These are phyloP conservation scores for Westerdykella ornata DNA, from an alignment of 2,329 filamentous ascomycete genomes.

Conservation along the genomic window DNA sequence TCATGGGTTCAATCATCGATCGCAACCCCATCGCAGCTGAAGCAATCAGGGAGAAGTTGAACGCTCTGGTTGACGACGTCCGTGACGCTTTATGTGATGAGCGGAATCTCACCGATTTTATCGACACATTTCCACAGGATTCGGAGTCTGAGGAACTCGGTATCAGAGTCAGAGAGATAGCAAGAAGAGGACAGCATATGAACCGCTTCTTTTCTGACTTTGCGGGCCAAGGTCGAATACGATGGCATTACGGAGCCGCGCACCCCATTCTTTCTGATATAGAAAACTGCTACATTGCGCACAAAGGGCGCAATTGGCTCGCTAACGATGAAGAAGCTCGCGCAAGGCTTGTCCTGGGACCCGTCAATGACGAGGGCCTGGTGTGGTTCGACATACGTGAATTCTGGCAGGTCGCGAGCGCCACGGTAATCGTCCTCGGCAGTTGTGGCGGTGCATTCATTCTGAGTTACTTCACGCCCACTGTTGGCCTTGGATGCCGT, in stretches of 20 bases:
- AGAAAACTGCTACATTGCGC: slow-evolving; percentile 32
- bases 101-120: slow-evolving; percentile 15
- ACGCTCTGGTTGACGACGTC: slow-evolving; percentile 32
- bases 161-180: slow-evolving; percentile 20
- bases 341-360: slow-evolving; percentile 32
- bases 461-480: slow-evolving; percentile 42
- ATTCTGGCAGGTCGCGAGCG: slow-evolving; percentile 38
- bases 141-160: slow-evolving; percentile 16
- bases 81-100: slow-evolving; percentile 23
- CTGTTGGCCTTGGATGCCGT: slow-evolving; percentile 40
- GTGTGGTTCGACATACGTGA: slow-evolving; percentile 42
- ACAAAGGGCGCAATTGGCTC: slow-evolving; percentile 35
- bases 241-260: slow-evolving; percentile 35
- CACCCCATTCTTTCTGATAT: slow-evolving; percentile 39
- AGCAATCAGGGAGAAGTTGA: slow-evolving; percentile 33
- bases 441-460: slow-evolving; percentile 38
- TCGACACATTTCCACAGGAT: slow-evolving; percentile 3
- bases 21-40: slow-evolving; percentile 39
- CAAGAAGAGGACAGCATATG: slow-evolving; percentile 12
- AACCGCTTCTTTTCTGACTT: slow-evolving; percentile 35
- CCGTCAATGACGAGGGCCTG: slow-evolving; percentile 30
- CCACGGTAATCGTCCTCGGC: slow-evolving; percentile 33
- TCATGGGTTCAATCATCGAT: slow-evolving; percentile 40
- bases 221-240: slow-evolving; percentile 20
- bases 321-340: slow-evolving; percentile 27